Evolutionary conservation across 163 green algal genomes (phyloP).

Genomic region (Chlamydomonas reinhardtii): DNA sequence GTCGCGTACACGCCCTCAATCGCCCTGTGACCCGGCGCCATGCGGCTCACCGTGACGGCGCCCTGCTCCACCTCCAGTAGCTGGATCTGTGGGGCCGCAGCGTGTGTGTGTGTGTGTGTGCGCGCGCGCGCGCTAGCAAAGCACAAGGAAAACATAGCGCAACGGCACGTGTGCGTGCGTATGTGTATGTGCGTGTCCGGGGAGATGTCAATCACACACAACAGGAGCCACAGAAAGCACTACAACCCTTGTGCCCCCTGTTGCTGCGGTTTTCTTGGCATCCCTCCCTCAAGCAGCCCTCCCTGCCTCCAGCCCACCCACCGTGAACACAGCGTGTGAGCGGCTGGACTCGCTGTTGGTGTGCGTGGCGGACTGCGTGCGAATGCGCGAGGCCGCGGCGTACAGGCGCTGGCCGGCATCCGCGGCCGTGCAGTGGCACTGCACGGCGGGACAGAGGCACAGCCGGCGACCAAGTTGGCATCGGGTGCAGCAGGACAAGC

Average conservation of each 20-base stretch:
- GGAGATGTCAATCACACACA: no score
- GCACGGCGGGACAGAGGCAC: no score
- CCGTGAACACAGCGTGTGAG: conserved; percentile 86
- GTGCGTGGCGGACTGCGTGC: conserved; percentile 80
- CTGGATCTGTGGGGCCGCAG: background rate
- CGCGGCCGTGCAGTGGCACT: conserved; percentile 62
- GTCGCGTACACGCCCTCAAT: no score
- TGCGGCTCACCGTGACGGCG: background rate
- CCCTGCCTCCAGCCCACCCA: conserved; percentile 56
- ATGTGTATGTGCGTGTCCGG: background rate
- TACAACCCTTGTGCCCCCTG: no score
- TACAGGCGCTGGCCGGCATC: conserved; percentile 71
- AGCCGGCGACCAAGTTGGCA: no score
- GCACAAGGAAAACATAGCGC: no score
- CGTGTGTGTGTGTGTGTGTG: no score
- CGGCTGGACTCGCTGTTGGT: conserved; percentile 72
- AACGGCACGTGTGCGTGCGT: background rate
- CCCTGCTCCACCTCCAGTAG: background rate
- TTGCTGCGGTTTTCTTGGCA: no score
- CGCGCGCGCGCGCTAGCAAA: no score
- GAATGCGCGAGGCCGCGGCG: conserved; percentile 54
- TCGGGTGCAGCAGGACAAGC: no score
- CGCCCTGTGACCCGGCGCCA: no score
- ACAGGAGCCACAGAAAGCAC: no score
- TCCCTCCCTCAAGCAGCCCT: background rate